Evolutionary conservation across 805 yeast species (phyloP), one percentile per base, ranked within the genome.

Genomic region (Phaffomyces thermotolerans): DNA sequence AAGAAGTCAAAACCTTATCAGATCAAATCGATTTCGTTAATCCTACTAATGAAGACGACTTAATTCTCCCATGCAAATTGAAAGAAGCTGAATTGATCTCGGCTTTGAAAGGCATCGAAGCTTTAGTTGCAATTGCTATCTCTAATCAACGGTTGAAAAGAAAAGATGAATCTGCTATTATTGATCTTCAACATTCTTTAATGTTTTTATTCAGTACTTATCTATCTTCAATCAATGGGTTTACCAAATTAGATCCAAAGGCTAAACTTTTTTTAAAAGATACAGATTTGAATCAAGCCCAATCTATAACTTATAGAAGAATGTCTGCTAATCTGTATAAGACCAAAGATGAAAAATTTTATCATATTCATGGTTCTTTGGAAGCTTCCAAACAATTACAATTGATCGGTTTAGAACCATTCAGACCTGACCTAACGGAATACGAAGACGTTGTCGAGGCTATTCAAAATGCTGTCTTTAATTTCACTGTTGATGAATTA

Each of bases 321-420:
- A 41, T 41, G 44, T 41, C 44, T 24, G 44, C 44, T 9, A 41
- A 41, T 39, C 22, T 41, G 13, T 41, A 41, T 37, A 37, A 33
- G 34, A 37, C 44, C 4, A 41, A 37, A 15, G 44, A 41, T 23
- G 33, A 37, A 9, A 33, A 33, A 6, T 41, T 32, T 24, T 41
- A 41, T n/a, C 44, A 41, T 31, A 41, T 41, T 25, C 44, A 41
- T 33, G 44, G 44, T 7, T 41, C 44, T n/a, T 20, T 41, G 15
- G 44, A 41, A 9, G 44, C 44, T 17, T 41, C 44, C n/a, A 41
- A 29, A 18, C 44, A 41, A 34, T 9, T 41, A 24, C 23, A 41
- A n/a, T 34, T 41, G 22, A 41, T 41, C 25, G 44, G 44, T 12
- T 18, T 41, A 3, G 37, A 37, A 8, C 30, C 40, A n/a, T 32